Evolutionary conservation across 495 filamentous ascomycete genomes (phyloP), one percentile per base, ranked within the genome.

Genomic region (Aspergillus nanangensis): DNA sequence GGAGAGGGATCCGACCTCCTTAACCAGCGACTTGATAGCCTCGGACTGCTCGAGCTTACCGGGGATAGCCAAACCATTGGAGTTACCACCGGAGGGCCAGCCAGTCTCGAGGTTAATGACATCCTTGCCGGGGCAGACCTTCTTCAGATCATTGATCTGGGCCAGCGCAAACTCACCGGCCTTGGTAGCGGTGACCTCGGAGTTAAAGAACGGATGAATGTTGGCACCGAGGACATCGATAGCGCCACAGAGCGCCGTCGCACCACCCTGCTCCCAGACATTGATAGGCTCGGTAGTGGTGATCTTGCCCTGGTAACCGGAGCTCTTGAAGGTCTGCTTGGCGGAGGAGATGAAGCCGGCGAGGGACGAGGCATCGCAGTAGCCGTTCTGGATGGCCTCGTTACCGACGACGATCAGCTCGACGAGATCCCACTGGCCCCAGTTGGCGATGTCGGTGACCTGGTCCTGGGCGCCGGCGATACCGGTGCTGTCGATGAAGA

Each of bases 181-280:
- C 36, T 77, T 42, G 2, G 55, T 53, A 38, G 90, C 76, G 43
- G 59, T 51, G 34, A 82, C 77, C 34, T 70, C 60, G 38, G 80
- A 50, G 78, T 94, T 90, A 84, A 96, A 97, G 83, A 86, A 97
- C 63, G 90, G 82, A 67, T 97, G 92, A 61, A 92, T 80, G 77
- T 95, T 95, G 64, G 75, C 76, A 65, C 86, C 87, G 25, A 86
- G 71, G 45, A 91, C 69, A 65, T 97, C 92, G 44, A 96, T 75
- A 48, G 77, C 92, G 96, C 41, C 96, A 75, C 33, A 61, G 63
- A 43, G 57, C 51, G 39, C 72, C 66, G 56, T 83, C n/a, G n/a
- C n/a, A n/a, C n/a, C n/a, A n/a, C n/a, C 65, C 44, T 73, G 62
- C 59, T 82, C 62, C 66, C 84, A 78, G 61, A 85, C 74, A 63